Percentiles rank a stretch among this genome's conserved stretches.
Conservation (phyloP, 805 yeast species). For the Cyberlindnera sargentensis region DNA sequence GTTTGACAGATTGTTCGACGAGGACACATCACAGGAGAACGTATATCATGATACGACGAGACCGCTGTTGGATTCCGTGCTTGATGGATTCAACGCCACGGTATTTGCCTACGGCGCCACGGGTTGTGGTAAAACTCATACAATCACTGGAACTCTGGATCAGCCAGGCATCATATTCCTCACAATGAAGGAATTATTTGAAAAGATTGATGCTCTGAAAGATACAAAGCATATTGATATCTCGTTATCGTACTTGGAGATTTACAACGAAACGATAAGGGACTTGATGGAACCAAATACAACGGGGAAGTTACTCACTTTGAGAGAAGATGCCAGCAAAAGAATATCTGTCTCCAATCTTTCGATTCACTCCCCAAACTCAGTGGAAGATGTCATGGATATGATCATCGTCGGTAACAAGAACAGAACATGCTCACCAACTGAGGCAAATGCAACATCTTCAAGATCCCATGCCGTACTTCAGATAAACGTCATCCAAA, state of each 20-base stretch:
- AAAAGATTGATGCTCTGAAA: constrained; percentile 44
- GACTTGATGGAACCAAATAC: constrained; percentile 64
- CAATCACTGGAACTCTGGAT: constrained; percentile 69
- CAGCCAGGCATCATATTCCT: constrained; percentile 75
- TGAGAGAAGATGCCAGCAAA: constrained; percentile 66
- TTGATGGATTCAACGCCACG: constrained; percentile 86
- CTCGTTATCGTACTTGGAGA: constrained; percentile 70
- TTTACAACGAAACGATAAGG: constrained; percentile 83
- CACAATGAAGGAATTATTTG: constrained; percentile 71
- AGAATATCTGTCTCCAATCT: constrained; percentile 68
- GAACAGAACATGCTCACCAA: constrained; percentile 77
- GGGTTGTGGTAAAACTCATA: constrained; percentile 96
- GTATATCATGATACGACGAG: constrained; percentile 61
- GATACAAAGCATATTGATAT: constrained; percentile 56
- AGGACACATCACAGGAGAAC: constrained; percentile 52
- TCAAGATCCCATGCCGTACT: constrained; percentile 93
- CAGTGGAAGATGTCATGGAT: constrained; percentile 73
- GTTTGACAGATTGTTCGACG: constrained; percentile 76
- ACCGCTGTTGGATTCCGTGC: constrained; percentile 64
- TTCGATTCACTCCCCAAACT: constrained; percentile 50
- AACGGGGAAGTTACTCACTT: constrained; percentile 38
- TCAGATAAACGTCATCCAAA: constrained; percentile 66
- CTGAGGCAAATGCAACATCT: constrained; percentile 86
- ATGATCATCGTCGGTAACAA: constrained; percentile 63
- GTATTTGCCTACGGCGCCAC: constrained; percentile 97